These are phyloP conservation scores for Aspergillus ochraceoroseus DNA, from an alignment of 2,329 filamentous ascomycete genomes.

Conservation along the genomic window DNA sequence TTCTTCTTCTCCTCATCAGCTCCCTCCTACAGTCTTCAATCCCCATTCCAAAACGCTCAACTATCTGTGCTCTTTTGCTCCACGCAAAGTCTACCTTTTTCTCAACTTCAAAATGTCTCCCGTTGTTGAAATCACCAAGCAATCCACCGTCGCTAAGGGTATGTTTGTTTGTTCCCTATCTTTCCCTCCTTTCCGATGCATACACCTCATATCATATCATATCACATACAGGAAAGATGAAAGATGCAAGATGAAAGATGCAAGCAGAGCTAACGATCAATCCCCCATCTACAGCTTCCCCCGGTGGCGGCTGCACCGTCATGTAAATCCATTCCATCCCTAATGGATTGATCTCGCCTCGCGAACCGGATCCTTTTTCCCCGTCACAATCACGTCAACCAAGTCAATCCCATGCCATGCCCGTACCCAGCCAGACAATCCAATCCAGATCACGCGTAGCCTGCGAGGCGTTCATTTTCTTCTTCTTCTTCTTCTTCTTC, in stretches of 20 bases:
- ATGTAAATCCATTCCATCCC: slow-evolving; percentile 27
- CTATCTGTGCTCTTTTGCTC: slow-evolving; percentile 13
- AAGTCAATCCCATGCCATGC: no score
- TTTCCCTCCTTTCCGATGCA: not conserved
- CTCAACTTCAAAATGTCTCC: slow-evolving; percentile 28
- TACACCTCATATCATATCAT: no score
- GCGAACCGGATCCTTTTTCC: slow-evolving; percentile 2
- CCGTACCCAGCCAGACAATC: no score
- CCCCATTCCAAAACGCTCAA: not conserved
- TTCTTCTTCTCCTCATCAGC: slow-evolving; percentile 1
- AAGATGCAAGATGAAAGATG: not conserved
- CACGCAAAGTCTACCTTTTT: slow-evolving; percentile 15
- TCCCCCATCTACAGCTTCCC: slow-evolving; percentile 20
- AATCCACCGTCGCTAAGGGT: slow-evolving; percentile 25
- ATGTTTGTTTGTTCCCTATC: slow-evolving; percentile 4
- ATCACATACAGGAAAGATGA: no score
- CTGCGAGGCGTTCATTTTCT: no score
- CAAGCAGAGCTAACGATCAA: not conserved
- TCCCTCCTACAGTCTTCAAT: not conserved
- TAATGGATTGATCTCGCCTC: not conserved
- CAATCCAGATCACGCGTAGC: no score
- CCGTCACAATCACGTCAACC: no score
- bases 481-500: no score
- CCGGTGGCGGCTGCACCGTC: slow-evolving; percentile 30
- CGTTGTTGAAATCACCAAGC: slow-evolving; percentile 20